These are phyloP conservation scores for Fraxinus latifolia DNA, from an alignment of 305 asterid genomes.

Conservation along the genomic window DNA sequence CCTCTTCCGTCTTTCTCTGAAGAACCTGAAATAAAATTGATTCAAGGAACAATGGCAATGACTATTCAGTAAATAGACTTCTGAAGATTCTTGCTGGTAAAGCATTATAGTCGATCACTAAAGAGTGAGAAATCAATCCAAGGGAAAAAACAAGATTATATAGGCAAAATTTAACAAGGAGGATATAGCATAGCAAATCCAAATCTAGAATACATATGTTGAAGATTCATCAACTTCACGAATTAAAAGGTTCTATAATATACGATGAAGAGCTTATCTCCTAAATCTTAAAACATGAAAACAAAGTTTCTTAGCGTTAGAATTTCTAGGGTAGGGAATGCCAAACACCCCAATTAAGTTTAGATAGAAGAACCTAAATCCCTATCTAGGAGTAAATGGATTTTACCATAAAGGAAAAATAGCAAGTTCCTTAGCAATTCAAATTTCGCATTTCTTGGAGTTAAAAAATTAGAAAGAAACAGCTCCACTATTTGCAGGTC, in stretches of 20 bases:
- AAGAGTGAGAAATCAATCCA: background rate
- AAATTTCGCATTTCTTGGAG: background rate
- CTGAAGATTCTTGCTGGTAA: background rate
- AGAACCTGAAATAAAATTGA: slow-evolving; percentile 69
- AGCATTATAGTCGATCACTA: background rate
- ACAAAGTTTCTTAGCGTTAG: background rate
- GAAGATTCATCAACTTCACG: background rate
- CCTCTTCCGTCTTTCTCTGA: slow-evolving; percentile 98
- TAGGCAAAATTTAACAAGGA: background rate
- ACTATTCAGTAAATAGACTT: background rate
- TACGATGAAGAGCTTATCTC: background rate
- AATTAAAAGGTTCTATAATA: background rate
- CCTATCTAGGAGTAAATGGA: background rate
- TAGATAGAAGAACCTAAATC: background rate
- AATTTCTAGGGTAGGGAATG: background rate
- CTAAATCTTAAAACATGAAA: background rate
- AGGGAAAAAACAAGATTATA: background rate
- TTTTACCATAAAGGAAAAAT: background rate
- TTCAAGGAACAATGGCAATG: slow-evolving; percentile 10
- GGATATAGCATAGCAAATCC: background rate
- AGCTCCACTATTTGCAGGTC: background rate
- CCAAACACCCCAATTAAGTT: background rate
- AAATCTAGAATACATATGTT: background rate
- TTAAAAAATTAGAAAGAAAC: background rate
- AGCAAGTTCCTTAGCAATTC: background rate